phyloP scores from a whole-genome alignment of 129 eudicot species.

The Solidago caesia region DNA sequence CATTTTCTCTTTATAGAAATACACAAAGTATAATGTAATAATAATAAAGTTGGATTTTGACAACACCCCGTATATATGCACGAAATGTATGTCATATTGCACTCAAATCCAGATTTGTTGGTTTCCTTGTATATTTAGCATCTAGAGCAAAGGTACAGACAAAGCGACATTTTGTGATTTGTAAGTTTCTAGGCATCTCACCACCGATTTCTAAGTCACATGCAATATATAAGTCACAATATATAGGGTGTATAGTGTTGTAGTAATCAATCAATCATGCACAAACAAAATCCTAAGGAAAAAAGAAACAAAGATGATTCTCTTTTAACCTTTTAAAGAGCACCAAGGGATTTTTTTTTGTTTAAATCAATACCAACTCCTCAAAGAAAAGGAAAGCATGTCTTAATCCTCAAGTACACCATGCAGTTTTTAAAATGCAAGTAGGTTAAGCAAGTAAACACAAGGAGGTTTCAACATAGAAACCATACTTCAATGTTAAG shows the following conservation, averaged over 20 bases:
- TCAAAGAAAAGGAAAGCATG: slow-evolving; percentile 31
- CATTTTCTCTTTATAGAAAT: background rate
- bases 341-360: slow-evolving; percentile 21
- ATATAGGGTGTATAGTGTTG: background rate
- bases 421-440: no score
- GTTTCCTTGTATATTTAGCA: slow-evolving; percentile 27
- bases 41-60: slow-evolving; percentile 8
- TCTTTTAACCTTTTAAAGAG: slow-evolving; percentile 24
- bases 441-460: no score
- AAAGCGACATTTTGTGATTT: slow-evolving; percentile 33
- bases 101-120: slow-evolving; percentile 26
- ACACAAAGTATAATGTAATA: slow-evolving; percentile 17
- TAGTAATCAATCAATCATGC: slow-evolving; percentile 13
- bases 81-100: slow-evolving; percentile 18
- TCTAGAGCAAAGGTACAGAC: slow-evolving; percentile 37
- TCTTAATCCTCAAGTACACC: slow-evolving; percentile 24
- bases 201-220: slow-evolving; percentile 29
- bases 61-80: slow-evolving; percentile 4
- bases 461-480: no score
- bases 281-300: slow-evolving; percentile 34
- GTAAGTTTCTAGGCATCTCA: slow-evolving; percentile 36
- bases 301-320: slow-evolving; percentile 32
- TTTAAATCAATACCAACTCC: slow-evolving; percentile 32
- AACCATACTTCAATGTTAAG: no score
- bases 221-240: background rate